Evolutionary conservation across 371 early-diverging fungal genomes (phyloP).

Genomic region (Haplosporangium sp.): DNA sequence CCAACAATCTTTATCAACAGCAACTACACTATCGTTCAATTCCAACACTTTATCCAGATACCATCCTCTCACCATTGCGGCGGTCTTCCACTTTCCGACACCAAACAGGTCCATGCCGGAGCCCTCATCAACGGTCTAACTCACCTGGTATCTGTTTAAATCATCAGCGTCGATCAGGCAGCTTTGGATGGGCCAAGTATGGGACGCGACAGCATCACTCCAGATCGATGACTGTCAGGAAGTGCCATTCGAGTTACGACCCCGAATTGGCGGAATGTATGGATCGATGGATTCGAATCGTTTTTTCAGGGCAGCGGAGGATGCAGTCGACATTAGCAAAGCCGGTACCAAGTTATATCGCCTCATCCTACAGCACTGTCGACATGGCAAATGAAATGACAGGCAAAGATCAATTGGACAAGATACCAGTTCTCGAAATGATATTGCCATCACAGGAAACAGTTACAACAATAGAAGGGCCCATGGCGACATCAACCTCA

Average conservation of each 20-base stretch:
- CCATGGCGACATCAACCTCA: neutral
- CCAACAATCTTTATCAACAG: neutral
- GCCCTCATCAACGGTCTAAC: neutral
- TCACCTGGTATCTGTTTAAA: neutral
- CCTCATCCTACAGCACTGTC: constrained; percentile 14
- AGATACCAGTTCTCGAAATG: neutral
- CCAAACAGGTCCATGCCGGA: neutral
- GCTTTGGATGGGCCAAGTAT: neutral
- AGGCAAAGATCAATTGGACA: neutral
- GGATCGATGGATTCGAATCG: constrained; percentile 44
- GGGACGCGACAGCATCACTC: neutral
- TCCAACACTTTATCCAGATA: neutral
- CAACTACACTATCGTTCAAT: neutral
- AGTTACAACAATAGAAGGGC: neutral
- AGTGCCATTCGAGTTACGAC: constrained; percentile 22
- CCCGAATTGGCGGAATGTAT: constrained; percentile 39
- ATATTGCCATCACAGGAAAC: neutral
- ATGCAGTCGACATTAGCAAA: constrained; percentile 28
- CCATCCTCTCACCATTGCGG: neutral
- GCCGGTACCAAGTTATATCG: neutral
- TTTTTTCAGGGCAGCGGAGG: constrained; percentile 19
- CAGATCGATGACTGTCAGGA: neutral
- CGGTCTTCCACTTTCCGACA: neutral
- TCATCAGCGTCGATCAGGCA: neutral
- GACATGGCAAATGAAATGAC: constrained; percentile 6